Evolutionary conservation across 176 grass and related monocot species (phyloP).

Genomic region (Elymus sibiricus): DNA sequence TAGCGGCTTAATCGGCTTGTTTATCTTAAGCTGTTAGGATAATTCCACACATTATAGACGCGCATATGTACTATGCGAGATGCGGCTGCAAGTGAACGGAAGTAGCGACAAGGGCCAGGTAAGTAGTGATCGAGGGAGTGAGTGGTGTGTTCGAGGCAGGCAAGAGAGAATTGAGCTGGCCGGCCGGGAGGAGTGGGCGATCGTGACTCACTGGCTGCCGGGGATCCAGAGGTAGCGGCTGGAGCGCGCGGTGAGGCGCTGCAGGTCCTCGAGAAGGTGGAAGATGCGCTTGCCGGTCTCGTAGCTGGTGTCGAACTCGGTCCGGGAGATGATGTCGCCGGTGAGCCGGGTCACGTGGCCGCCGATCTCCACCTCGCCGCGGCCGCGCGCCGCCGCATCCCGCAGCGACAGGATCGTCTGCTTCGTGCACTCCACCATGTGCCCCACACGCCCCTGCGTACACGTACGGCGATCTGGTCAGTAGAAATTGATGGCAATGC

Average conservation of each 20-base stretch:
- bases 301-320: conserved; percentile 87
- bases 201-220: conserved; percentile 59
- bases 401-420: conserved; percentile 43
- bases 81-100: not conserved
- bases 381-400: conserved; percentile 21
- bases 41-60: not conserved
- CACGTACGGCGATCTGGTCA: not conserved
- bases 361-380: conserved; percentile 69
- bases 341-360: conserved; percentile 69
- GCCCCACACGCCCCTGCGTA: conserved; percentile 55
- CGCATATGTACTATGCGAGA: not conserved
- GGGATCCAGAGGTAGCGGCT: conserved; percentile 88
- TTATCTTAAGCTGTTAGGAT: not conserved
- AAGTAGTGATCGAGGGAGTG: not conserved
- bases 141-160: not conserved
- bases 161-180: not conserved
- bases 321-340: conserved; percentile 82
- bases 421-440: conserved; percentile 91
- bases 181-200: not conserved
- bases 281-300: conserved; percentile 72
- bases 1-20: not conserved
- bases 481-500: not conserved
- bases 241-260: conserved; percentile 63
- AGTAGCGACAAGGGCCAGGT: conserved; percentile 18
- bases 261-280: conserved; percentile 65